These are phyloP conservation scores for Suhomyces choctaworum DNA, from an alignment of 1,139 yeast genomes.

Conservation along the genomic window DNA sequence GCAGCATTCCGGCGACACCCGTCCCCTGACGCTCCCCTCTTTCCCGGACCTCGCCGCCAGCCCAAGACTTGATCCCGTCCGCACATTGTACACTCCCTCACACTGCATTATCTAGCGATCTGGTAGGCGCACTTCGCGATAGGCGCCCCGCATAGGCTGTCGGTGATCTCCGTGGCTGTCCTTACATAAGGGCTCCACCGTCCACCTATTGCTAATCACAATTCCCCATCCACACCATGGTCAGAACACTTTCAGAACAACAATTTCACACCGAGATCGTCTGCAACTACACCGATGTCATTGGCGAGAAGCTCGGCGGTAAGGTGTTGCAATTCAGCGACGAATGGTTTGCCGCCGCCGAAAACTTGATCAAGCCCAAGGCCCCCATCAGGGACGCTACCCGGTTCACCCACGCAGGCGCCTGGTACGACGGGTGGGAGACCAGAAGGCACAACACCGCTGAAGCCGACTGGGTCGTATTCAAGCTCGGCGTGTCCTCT, in stretches of 20 bases:
- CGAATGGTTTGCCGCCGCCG: constrained; percentile 96
- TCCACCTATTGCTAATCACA: too few species aligned
- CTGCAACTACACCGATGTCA: constrained; percentile 63
- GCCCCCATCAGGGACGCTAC: constrained; percentile 81
- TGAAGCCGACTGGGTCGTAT: constrained; percentile 82
- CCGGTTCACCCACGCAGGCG: constrained; percentile 79
- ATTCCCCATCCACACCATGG: constrained; percentile 24
- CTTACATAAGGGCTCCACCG: too few species aligned
- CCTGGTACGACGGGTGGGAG: constrained; percentile 99
- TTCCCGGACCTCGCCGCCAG: too few species aligned
- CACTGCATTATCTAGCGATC: too few species aligned
- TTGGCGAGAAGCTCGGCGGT: constrained; percentile 84
- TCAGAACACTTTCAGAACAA: constrained; percentile 31
- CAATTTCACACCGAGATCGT: constrained; percentile 49
- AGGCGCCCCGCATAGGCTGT: too few species aligned
- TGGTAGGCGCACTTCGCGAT: too few species aligned
- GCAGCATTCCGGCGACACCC: too few species aligned
- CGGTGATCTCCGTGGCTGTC: too few species aligned
- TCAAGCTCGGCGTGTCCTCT: constrained; percentile 80
- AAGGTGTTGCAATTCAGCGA: constrained; percentile 67
- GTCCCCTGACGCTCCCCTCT: too few species aligned
- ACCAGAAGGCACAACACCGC: constrained; percentile 87
- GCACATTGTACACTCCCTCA: too few species aligned
- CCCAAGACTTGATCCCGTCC: too few species aligned
- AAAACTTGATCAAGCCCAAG: constrained; percentile 76